phyloP scores from a whole-genome alignment of 2,329 filamentous ascomycete genomes.

The Harringtonia aguacate region DNA sequence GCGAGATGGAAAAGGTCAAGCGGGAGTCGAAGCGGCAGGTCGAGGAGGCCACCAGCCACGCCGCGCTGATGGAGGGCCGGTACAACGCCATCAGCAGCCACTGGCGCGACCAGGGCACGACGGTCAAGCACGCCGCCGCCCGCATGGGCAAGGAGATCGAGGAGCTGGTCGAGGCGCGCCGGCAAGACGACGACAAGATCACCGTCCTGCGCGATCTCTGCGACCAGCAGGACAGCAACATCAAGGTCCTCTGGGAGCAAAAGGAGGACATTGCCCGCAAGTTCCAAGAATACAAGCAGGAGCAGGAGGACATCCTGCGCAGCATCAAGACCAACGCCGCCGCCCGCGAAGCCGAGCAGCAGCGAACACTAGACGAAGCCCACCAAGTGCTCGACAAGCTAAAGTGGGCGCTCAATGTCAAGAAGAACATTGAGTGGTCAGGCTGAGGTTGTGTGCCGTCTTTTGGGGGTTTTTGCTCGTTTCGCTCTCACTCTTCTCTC shows the following conservation, averaged over 20 bases:
- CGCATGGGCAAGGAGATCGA: constrained; percentile 43
- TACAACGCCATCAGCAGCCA: constrained; percentile 57
- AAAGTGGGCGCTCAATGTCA: constrained; percentile 61
- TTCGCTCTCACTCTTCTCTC: neutral
- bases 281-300: constrained; percentile 54
- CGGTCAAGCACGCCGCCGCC: constrained; percentile 41
- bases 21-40: constrained; percentile 51
- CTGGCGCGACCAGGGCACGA: constrained; percentile 55
- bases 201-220: constrained; percentile 55
- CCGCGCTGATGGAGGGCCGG: constrained; percentile 57
- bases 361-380: constrained; percentile 45
- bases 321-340: constrained; percentile 48
- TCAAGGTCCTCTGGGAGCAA: constrained; percentile 47
- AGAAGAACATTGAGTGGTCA: constrained; percentile 47
- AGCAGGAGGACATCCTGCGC: constrained; percentile 50
- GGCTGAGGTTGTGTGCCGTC: constrained; percentile 26
- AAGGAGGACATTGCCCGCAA: constrained; percentile 49
- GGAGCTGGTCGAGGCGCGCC: constrained; percentile 43
- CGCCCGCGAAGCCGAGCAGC: constrained; percentile 50
- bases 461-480: neutral
- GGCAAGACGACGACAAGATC: constrained; percentile 52
- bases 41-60: constrained; percentile 53
- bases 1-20: constrained; percentile 51
- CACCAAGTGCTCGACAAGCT: constrained; percentile 55
- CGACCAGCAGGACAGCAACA: constrained; percentile 62